Percentiles rank a stretch among this genome's conserved stretches.
Evolutionary conservation across 1,139 yeast species (phyloP).

Genomic region (Saccharomycopsis hybrid): DNA sequence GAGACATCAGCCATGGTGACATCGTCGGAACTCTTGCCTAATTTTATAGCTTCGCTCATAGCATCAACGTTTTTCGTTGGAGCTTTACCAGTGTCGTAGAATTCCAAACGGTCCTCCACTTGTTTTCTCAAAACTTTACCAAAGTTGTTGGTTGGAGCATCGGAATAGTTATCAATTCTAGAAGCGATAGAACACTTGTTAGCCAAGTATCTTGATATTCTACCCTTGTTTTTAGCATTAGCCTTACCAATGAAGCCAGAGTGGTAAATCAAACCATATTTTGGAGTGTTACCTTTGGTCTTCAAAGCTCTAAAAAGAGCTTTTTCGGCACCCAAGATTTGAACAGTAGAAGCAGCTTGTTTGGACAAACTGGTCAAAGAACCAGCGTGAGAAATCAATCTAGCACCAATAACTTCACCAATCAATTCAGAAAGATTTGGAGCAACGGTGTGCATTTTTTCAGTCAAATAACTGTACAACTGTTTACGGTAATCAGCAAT

Average conservation of each 20-base stretch:
- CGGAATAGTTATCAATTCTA: constrained; percentile 93
- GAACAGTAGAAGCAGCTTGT: constrained; percentile 98
- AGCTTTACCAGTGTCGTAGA: constrained; percentile 93
- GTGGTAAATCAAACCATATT: constrained; percentile 95
- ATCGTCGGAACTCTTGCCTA: constrained; percentile 37
- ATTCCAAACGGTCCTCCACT: constrained; percentile 95
- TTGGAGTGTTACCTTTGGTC: constrained; percentile 98
- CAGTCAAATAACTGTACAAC: constrained; percentile 79
- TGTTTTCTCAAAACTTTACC: constrained; percentile 90
- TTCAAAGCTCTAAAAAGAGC: constrained; percentile 97
- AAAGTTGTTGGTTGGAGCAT: constrained; percentile 77
- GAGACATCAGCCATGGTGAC: constrained; percentile 26
- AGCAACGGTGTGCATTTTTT: constrained; percentile 97
- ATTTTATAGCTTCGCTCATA: constrained; percentile 80
- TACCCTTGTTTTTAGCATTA: constrained; percentile 94
- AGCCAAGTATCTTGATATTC: constrained; percentile 97
- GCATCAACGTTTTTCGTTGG: constrained; percentile 97
- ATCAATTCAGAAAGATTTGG: constrained; percentile 95
- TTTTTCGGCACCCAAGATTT: constrained; percentile 98
- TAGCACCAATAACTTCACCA: constrained; percentile 98
- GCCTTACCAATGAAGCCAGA: constrained; percentile 97
- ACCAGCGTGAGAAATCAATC: constrained; percentile 97
- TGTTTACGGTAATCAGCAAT: constrained; percentile 89
- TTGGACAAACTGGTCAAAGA: constrained; percentile 92
- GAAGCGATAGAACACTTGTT: constrained; percentile 99